These are phyloP conservation scores for Ophiostoma sp. DNA, from an alignment of 2,329 filamentous ascomycete genomes.

Conservation along the genomic window DNA sequence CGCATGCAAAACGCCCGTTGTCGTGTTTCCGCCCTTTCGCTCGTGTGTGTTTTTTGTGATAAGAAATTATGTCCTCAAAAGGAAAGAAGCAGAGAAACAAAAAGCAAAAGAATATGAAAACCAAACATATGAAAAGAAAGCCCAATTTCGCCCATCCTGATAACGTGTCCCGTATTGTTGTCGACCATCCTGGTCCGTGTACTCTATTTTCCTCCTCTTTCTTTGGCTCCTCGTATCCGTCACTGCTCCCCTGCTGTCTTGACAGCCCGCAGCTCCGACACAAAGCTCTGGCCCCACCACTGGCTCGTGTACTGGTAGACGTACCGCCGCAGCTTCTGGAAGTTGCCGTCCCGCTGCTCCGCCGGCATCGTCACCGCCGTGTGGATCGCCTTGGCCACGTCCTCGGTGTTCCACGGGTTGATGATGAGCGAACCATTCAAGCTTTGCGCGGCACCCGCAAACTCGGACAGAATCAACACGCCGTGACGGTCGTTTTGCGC, in stretches of 20 bases:
- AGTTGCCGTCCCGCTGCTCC: conserved; percentile 83
- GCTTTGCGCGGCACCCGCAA: conserved; percentile 91
- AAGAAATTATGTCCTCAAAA: conserved; percentile 7
- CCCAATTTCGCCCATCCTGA: background rate
- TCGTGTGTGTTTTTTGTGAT: conserved; percentile 9
- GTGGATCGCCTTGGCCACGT: conserved; percentile 88
- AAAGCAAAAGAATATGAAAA: background rate
- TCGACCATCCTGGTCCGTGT: background rate
- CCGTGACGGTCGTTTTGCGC: conserved; percentile 88
- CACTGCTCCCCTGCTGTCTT: conserved; percentile 23
- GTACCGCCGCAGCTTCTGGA: conserved; percentile 88
- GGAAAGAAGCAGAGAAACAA: background rate
- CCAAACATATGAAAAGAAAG: conserved; percentile 3
- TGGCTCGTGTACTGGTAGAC: conserved; percentile 97
- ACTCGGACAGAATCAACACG: conserved; percentile 92
- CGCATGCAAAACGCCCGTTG: conserved; percentile 17
- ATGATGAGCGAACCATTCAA: conserved; percentile 91
- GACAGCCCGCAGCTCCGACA: conserved; percentile 64
- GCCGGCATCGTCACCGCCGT: conserved; percentile 96
- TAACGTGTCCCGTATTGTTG: background rate
- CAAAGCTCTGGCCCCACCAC: conserved; percentile 95
- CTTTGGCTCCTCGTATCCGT: background rate
- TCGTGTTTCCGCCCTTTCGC: conserved; percentile 18
- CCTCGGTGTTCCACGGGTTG: conserved; percentile 98
- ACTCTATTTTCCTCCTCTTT: background rate